Base-by-base conservation (phyloP, 352 stramenopile species). In the Pythium rhizo-oryzae region DNA sequence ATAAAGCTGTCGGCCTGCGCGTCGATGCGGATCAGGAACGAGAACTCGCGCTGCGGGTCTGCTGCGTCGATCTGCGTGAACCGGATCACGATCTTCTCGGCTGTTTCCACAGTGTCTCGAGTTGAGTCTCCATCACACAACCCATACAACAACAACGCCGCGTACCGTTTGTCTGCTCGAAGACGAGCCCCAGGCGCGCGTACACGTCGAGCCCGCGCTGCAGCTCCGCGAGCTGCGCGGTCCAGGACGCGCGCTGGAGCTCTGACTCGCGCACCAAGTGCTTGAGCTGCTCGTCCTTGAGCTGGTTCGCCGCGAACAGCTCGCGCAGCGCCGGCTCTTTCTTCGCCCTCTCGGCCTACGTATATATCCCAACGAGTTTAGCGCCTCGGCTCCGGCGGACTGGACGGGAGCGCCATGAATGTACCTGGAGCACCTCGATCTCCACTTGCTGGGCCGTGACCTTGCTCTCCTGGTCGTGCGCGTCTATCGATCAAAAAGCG, bases 1-100 rank as follows among this genome's bases (percentile, higher is more conserved):
- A 92, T 77, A 65, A 89, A 93, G 56, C 62, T 65, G 62, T 93
- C 83, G 0, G 70, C 79, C 18, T 80, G 74, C 4, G 78, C 50
- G 28, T 92, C 75, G 25, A 94, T 89, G 51, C 82, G 84, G 55
- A 94, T 84, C 7, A 76, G 74, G 64, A 93, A 94, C 8, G 75
- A 88, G 64, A 93, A 94, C 55, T 83, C 83, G 30, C 86, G 83
- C 57, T 64, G 64, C 18, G 77, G 80, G 35, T 85, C 72, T n/a
- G 77, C 60, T 2, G 69, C 60, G 65, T 94, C 83, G 58, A 94
- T 82, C 50, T 92, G 84, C 25, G 80, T 91, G 62, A 94, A 91
- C 21, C 77, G 73, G 18, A 92, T 84, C 9, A 78, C 66, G 13
- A 94, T 80, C 15, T 86, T 83, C 54, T 90, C 77, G 55, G 70